These are phyloP conservation scores for Balansia obtecta DNA, from an alignment of 2,329 filamentous ascomycete species.

Conservation along the genomic window DNA sequence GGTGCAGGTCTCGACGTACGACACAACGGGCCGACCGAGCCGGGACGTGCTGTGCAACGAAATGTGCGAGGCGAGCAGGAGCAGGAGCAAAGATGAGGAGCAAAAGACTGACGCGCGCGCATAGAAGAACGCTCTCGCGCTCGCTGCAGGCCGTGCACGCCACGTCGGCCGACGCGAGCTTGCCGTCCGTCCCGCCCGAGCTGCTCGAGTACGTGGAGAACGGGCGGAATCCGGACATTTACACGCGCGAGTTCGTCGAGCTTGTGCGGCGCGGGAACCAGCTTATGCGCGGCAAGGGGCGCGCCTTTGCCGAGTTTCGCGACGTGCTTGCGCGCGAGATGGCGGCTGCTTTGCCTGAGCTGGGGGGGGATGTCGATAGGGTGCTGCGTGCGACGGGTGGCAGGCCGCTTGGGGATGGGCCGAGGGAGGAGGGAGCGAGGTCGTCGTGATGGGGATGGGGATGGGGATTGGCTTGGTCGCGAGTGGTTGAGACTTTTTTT, in stretches of 20 bases:
- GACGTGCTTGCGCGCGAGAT: slow-evolving; percentile 51
- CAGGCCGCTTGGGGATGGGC: slow-evolving; percentile 1
- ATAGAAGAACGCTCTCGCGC: slow-evolving; percentile 26
- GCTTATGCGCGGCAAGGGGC: slow-evolving; percentile 51
- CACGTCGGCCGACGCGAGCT: slow-evolving; percentile 23
- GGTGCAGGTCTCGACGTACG: slow-evolving; percentile 50
- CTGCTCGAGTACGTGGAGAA: slow-evolving; percentile 58
- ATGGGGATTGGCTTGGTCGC: not conserved
- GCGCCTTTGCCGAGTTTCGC: slow-evolving; percentile 47
- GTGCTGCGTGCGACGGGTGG: slow-evolving; percentile 37
- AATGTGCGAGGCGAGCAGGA: too few species aligned
- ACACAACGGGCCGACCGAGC: slow-evolving; percentile 36
- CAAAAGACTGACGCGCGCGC: too few species aligned
- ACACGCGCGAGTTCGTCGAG: slow-evolving; percentile 63
- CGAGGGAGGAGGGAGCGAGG: too few species aligned
- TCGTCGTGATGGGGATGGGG: not conserved
- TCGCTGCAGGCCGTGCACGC: slow-evolving; percentile 28
- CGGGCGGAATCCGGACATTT: slow-evolving; percentile 61
- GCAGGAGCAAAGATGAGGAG: too few species aligned
- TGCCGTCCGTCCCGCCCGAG: slow-evolving; percentile 47
- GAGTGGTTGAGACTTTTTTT: too few species aligned
- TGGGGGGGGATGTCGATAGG: slow-evolving; percentile 37
- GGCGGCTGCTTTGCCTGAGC: slow-evolving; percentile 44
- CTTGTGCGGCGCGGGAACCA: slow-evolving; percentile 53
- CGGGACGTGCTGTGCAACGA: slow-evolving; percentile 43